Evolutionary conservation across 2,329 filamentous ascomycete species (phyloP).

Genomic region (Nemania serpens): DNA sequence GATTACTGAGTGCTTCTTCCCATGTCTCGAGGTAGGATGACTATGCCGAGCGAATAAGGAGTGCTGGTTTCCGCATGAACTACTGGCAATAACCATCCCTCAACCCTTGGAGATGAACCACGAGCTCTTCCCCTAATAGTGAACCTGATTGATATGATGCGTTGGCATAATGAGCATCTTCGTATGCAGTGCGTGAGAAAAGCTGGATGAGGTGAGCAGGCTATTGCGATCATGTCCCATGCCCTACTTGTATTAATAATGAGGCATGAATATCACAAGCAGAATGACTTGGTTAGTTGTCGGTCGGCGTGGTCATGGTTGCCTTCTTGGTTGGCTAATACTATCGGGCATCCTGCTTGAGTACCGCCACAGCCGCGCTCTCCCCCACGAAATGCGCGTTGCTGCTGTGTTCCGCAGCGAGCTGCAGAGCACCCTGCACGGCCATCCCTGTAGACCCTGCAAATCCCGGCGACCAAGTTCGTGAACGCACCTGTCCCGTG

Average conservation of each 20-base stretch:
- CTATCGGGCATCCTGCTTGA: background rate
- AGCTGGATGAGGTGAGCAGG: slow-evolving; percentile 19
- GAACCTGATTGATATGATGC: slow-evolving; percentile 15
- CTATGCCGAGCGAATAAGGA: slow-evolving; percentile 3
- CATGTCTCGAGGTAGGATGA: slow-evolving; percentile 4
- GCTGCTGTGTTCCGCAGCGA: slow-evolving; percentile 11
- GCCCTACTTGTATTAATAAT: background rate
- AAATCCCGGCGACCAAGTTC: slow-evolving; percentile 11
- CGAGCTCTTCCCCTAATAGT: slow-evolving; percentile 2
- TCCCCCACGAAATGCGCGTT: slow-evolving; percentile 20
- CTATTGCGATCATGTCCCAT: slow-evolving; percentile 20
- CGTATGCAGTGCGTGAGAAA: slow-evolving; percentile 26
- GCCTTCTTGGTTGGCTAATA: background rate
- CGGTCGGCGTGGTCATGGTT: background rate
- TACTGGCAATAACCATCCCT: slow-evolving; percentile 5
- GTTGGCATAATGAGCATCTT: slow-evolving; percentile 14
- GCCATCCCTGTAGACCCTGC: slow-evolving; percentile 6
- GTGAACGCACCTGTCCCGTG: slow-evolving; percentile 5
- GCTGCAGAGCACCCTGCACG: slow-evolving; percentile 19
- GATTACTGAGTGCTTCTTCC: background rate
- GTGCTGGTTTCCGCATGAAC: slow-evolving; percentile 1
- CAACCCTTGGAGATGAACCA: slow-evolving; percentile 1
- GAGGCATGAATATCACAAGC: slow-evolving; percentile 4
- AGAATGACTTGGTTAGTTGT: slow-evolving; percentile 7
- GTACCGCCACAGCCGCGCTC: slow-evolving; percentile 19